Evolutionary conservation across 495 filamentous ascomycete genomes (phyloP).

Genomic region (Aspergillus incahuasiensis): DNA sequence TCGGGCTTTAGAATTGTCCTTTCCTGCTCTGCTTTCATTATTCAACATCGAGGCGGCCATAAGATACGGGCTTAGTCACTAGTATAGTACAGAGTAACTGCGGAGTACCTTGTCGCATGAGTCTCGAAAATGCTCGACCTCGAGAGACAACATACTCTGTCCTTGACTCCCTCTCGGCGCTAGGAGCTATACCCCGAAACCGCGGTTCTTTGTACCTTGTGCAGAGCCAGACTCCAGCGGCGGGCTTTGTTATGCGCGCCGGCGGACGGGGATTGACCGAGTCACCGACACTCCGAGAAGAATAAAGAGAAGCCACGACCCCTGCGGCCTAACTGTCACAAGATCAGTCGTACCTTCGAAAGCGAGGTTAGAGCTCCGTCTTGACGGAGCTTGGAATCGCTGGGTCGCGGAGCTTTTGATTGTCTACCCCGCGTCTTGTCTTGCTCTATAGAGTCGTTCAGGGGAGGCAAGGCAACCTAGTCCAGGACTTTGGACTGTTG

Average conservation of each 20-base stretch:
- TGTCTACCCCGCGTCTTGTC: not conserved
- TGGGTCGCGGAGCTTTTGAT: not conserved
- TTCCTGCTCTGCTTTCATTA: too few relatives aligned
- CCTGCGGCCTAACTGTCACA: not conserved
- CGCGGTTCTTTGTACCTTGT: too few relatives aligned
- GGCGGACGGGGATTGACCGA: not conserved
- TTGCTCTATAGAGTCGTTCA: not conserved
- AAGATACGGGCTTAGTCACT: too few relatives aligned
- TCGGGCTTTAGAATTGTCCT: too few relatives aligned
- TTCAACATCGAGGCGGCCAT: too few relatives aligned
- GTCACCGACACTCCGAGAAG: not conserved
- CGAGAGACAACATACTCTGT: not conserved
- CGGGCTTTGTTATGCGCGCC: not conserved
- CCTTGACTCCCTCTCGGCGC: too few relatives aligned
- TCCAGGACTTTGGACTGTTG: too few relatives aligned
- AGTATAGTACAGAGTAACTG: too few relatives aligned
- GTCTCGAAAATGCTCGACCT: too few relatives aligned
- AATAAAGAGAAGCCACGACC: too few relatives aligned
- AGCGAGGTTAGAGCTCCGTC: not conserved
- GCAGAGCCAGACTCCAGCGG: not conserved
- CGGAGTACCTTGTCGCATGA: too few relatives aligned
- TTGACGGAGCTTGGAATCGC: not conserved
- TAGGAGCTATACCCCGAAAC: too few relatives aligned
- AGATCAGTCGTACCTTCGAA: not conserved
- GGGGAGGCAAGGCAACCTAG: not conserved